Percentiles rank a stretch among this genome's conserved stretches.
Evolutionary conservation across 768 basidiomycete species (phyloP).

Genomic region (Hypholoma sublateritium): DNA sequence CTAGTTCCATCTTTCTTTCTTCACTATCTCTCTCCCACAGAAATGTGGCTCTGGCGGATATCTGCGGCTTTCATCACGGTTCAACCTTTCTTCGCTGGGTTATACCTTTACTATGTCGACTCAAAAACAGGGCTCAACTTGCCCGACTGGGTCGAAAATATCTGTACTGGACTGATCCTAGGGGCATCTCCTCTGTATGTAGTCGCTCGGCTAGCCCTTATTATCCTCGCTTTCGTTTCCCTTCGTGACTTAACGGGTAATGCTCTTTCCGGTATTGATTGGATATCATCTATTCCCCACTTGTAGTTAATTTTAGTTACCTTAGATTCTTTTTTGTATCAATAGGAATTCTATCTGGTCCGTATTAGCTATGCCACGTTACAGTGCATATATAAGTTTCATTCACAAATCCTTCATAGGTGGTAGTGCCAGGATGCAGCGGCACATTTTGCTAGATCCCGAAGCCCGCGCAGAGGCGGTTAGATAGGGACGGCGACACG

Average conservation of each 20-base stretch:
- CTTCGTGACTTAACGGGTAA: background rate
- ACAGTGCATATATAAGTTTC: too few species aligned
- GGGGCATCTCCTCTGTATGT: background rate
- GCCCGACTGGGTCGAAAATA: background rate
- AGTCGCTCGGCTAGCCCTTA: background rate
- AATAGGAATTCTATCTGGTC: too few species aligned
- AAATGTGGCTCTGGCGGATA: slow-evolving; percentile 1
- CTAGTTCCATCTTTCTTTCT: background rate
- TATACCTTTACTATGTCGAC: too few species aligned
- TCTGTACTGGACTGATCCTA: background rate
- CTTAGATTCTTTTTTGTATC: too few species aligned
- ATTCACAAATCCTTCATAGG: too few species aligned
- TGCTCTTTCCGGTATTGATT: background rate
- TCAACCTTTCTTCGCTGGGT: too few species aligned
- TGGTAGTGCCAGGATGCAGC: too few species aligned
- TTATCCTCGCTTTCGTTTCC: background rate
- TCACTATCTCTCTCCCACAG: background rate
- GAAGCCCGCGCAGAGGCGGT: too few species aligned
- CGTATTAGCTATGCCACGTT: too few species aligned
- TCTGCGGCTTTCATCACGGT: background rate
- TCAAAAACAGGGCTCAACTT: too few species aligned
- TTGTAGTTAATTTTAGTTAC: background rate
- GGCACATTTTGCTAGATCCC: too few species aligned
- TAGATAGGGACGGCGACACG: too few species aligned
- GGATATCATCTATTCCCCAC: background rate